Conservation (phyloP, 495 filamentous ascomycete species). For the Talaromyces thailandensis region DNA sequence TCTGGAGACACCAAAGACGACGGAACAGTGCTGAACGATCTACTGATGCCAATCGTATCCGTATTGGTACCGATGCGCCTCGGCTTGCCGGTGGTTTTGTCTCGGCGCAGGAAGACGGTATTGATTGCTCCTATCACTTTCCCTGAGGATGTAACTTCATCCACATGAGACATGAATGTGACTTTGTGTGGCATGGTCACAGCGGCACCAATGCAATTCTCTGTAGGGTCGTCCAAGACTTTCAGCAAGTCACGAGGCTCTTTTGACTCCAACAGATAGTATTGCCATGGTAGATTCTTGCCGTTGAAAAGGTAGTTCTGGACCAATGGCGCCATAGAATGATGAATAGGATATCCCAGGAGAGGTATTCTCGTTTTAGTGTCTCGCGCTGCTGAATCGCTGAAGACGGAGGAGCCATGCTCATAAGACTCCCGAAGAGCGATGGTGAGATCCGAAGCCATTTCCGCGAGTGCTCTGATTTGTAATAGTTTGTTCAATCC, state of each 20-base stretch:
- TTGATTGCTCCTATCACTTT: slow-evolving; percentile 33
- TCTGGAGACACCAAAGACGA: slow-evolving; percentile 13
- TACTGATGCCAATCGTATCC: slow-evolving; percentile 29
- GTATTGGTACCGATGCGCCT: slow-evolving; percentile 24
- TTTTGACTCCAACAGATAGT: neutral
- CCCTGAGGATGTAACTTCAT: slow-evolving; percentile 23
- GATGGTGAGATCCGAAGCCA: neutral
- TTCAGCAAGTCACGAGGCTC: neutral
- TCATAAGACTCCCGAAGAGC: slow-evolving; percentile 1
- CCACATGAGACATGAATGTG: slow-evolving; percentile 26
- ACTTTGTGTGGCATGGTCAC: slow-evolving; percentile 45
- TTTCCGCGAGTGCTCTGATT: neutral
- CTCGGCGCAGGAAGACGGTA: slow-evolving; percentile 22
- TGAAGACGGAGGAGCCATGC: neutral
- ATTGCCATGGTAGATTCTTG: slow-evolving; percentile 1
- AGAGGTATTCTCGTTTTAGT: neutral
- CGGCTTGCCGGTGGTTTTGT: slow-evolving; percentile 21
- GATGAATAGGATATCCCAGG: neutral
- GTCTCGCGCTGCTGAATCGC: neutral
- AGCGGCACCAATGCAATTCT: slow-evolving; percentile 27
- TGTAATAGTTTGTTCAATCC: neutral
- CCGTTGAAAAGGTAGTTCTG: neutral
- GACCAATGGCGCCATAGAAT: neutral
- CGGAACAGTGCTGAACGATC: slow-evolving; percentile 14
- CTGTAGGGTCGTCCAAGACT: neutral